Conservation (phyloP, 2,329 filamentous ascomycete genomes). For the Hypocreales sp. region DNA sequence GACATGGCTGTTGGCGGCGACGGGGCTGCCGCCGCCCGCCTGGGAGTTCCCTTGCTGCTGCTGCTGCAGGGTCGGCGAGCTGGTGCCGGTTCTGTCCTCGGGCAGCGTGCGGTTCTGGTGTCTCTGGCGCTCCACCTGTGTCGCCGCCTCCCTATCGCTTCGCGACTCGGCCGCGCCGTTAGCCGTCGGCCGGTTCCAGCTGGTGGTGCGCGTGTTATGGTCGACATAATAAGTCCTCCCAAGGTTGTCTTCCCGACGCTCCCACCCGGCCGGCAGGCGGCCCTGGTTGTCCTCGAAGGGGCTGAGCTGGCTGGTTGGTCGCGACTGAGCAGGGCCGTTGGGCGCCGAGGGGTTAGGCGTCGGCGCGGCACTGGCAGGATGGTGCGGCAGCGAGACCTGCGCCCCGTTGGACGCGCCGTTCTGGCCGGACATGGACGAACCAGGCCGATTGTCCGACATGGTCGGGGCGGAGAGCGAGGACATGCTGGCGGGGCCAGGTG, state of each 20-base stretch:
- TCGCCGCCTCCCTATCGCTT: slow-evolving; percentile 73
- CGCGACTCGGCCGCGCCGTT: slow-evolving; percentile 58
- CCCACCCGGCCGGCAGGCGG: slow-evolving; percentile 83
- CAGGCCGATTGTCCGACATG: slow-evolving; percentile 32
- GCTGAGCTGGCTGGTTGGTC: slow-evolving; percentile 41
- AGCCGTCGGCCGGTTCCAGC: slow-evolving; percentile 80
- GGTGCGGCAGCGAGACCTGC: slow-evolving; percentile 24
- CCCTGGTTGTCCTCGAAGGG: slow-evolving; percentile 96
- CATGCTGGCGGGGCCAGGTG: slow-evolving; percentile 26
- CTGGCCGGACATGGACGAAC: slow-evolving; percentile 34
- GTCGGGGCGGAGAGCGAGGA: slow-evolving; percentile 26
- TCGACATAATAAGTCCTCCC: slow-evolving; percentile 97
- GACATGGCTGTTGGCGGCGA: slow-evolving; percentile 8
- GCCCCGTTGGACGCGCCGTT: slow-evolving; percentile 28
- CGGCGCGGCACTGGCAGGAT: slow-evolving; percentile 30
- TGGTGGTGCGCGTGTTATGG: slow-evolving; percentile 91
- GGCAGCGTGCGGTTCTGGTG: slow-evolving; percentile 94
- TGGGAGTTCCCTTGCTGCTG: slow-evolving; percentile 31
- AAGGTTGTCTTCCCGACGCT: slow-evolving; percentile 85
- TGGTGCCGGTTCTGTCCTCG: slow-evolving; percentile 87
- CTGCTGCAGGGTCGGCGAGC: slow-evolving; percentile 62
- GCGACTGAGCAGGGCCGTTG: slow-evolving; percentile 16
- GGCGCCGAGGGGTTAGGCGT: slow-evolving; percentile 11
- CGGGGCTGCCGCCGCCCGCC: slow-evolving; percentile 16
- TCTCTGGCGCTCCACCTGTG: slow-evolving; percentile 79